Percentiles rank a stretch among this genome's conserved stretches.
Evolutionary conservation across 192 early-diverging fungal genomes (phyloP).

Genomic region (Haplosporangium gracile): DNA sequence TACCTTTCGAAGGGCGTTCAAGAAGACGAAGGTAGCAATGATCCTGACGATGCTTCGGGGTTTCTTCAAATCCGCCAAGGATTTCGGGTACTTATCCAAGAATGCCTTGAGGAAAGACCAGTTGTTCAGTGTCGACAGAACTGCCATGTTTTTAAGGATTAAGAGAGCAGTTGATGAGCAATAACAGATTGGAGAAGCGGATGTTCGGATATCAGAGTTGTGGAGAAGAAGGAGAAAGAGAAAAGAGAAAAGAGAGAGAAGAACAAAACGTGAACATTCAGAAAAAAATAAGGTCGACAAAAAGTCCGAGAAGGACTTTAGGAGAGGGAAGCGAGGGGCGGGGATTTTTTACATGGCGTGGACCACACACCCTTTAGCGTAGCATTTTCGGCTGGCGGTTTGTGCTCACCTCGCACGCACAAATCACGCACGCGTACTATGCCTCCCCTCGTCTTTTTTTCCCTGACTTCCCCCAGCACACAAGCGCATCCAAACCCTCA

Average conservation of each 20-base stretch:
- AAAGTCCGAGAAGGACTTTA: neutral
- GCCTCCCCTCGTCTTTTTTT: neutral
- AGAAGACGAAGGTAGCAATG: slow-evolving; percentile 10
- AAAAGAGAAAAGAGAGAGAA: neutral
- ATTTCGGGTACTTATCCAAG: slow-evolving; percentile 25
- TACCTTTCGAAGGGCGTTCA: slow-evolving; percentile 27
- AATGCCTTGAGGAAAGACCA: slow-evolving; percentile 12
- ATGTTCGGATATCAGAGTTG: neutral
- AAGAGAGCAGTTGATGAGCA: neutral
- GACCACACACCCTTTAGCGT: neutral
- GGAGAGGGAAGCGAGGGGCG: neutral
- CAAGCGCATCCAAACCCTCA: neutral
- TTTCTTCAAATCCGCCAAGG: slow-evolving; percentile 13
- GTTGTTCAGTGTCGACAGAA: slow-evolving; percentile 10
- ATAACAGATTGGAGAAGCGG: neutral
- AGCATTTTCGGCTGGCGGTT: neutral
- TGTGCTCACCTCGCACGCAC: neutral
- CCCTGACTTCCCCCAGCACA: neutral
- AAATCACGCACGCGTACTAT: too few species aligned
- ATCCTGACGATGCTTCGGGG: slow-evolving; percentile 6
- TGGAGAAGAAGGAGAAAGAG: neutral
- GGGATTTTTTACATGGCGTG: neutral
- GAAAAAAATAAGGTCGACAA: neutral
- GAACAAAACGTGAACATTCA: neutral
- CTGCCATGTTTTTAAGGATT: slow-evolving; percentile 16